phyloP scores from a whole-genome alignment of 2,329 filamentous ascomycete genomes.

The Botrytis porri region DNA sequence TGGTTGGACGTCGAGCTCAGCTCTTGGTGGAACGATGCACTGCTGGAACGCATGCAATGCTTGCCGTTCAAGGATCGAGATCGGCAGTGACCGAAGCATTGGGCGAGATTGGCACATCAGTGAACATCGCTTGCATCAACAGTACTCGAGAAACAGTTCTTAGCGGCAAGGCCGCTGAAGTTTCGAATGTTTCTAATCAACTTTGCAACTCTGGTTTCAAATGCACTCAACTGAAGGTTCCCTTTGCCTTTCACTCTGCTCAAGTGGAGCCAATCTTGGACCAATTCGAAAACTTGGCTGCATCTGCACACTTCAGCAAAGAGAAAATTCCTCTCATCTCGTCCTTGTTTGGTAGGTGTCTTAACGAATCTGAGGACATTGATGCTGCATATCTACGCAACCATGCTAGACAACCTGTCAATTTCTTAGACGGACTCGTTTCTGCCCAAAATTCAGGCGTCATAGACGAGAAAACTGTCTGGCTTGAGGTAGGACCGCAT shows the following conservation, averaged over 20 bases:
- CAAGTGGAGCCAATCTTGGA: slow-evolving; percentile 62
- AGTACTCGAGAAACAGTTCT: slow-evolving; percentile 20
- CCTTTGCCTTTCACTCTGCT: slow-evolving; percentile 63
- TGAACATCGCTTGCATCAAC: slow-evolving; percentile 21
- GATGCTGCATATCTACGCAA: slow-evolving; percentile 59
- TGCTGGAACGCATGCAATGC: slow-evolving; percentile 64
- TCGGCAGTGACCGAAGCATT: slow-evolving; percentile 28
- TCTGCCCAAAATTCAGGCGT: slow-evolving; percentile 55
- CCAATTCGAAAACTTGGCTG: slow-evolving; percentile 53
- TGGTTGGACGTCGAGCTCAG: slow-evolving; percentile 65
- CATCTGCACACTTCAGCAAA: slow-evolving; percentile 51
- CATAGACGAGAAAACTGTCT: slow-evolving; percentile 66
- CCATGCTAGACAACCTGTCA: slow-evolving; percentile 64
- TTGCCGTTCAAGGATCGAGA: slow-evolving; percentile 54
- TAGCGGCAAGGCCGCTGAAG: slow-evolving; percentile 43
- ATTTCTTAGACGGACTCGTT: slow-evolving; percentile 58
- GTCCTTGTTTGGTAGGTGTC: slow-evolving; percentile 58
- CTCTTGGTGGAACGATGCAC: slow-evolving; percentile 63
- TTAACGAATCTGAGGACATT: slow-evolving; percentile 54
- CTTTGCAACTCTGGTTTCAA: slow-evolving; percentile 43
- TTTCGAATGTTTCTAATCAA: slow-evolving; percentile 43
- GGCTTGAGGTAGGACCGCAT: slow-evolving; percentile 73
- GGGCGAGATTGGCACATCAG: neutral
- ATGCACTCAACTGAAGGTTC: slow-evolving; percentile 58
- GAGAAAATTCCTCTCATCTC: slow-evolving; percentile 62